A percentile compares a stretch with the other conserved stretches of the same genome.
Evolutionary conservation across 345 rosid species (phyloP).

Genomic region (Gossypium anomalum): DNA sequence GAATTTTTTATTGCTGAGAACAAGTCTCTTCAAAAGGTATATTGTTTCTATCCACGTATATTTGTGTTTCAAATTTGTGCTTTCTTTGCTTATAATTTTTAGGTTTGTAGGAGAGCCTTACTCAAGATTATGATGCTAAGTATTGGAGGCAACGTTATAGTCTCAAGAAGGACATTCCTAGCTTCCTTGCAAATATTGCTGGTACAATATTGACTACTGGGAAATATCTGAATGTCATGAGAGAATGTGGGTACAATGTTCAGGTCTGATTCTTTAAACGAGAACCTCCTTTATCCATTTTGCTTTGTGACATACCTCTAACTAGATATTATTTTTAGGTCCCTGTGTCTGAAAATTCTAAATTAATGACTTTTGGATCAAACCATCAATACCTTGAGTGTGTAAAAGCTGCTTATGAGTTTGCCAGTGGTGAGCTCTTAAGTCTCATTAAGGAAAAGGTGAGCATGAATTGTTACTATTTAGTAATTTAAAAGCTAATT

Average conservation of each 20-base stretch:
- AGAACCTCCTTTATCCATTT: conserved; percentile 9
- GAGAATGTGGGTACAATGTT: conserved; percentile 96
- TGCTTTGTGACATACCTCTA: conserved; percentile 14
- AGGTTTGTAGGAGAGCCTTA: conserved; percentile 80
- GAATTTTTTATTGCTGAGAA: conserved; percentile 93
- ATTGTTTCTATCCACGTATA: neutral
- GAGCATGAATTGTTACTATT: conserved; percentile 4
- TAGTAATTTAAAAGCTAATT: neutral
- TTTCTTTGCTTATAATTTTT: conserved; percentile 26
- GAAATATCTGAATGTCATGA: conserved; percentile 92
- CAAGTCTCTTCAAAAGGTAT: conserved; percentile 85
- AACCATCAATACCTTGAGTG: conserved; percentile 96
- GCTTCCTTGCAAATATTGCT: conserved; percentile 90
- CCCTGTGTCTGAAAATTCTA: conserved; percentile 77
- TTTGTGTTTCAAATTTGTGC: conserved; percentile 5
- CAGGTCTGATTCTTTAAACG: conserved; percentile 45
- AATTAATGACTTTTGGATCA: conserved; percentile 71
- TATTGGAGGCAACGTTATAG: conserved; percentile 88
- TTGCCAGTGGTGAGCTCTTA: conserved; percentile 80
- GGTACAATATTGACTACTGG: conserved; percentile 93
- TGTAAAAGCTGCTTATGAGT: conserved; percentile 84
- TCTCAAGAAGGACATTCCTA: conserved; percentile 88
- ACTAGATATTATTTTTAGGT: conserved; percentile 41
- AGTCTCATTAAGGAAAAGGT: conserved; percentile 87
- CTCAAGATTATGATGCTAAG: conserved; percentile 73